Evolutionary conservation across 148 eudicot genomes (phyloP), one percentile per base, ranked within the genome.

Genomic region (Camellia sinensis): DNA sequence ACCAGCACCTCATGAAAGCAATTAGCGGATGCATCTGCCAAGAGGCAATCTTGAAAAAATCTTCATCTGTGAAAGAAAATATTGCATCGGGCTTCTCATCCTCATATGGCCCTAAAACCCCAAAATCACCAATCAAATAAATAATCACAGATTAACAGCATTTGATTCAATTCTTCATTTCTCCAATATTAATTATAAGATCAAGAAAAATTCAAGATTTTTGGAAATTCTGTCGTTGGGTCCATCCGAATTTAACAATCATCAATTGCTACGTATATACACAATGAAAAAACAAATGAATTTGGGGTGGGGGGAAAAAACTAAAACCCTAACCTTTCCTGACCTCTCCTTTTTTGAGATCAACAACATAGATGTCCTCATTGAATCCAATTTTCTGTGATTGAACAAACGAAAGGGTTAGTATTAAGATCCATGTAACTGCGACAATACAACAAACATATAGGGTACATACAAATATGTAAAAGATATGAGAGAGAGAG

Each of bases 11-110:
- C 97, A 96, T 86, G 79, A 96, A 96, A 71, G 98, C 99, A 68
- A 96, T 87, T 85, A 92, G 99, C 73, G 99, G 95, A 79, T 96
- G 93, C 99, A 96, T 93, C 81, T 93, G 92, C 73, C 98, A 95
- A 7, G 90, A 84, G 74, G 99, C 95, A 67, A 96, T 85, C 90
- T 93, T 96, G 5, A 90, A 3, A 67, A 93, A 96, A 87, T 96
- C 98, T 8, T 92, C 98, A 66, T 96, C 99, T 29, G 88, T 91
- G 80, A 91, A 93, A 22, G 98, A 91, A 77, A 96, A 92, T 17
- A 91, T 85, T 9, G 98, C 99, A 86, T 96, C 97, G 4, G 98
- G 99, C 88, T 94, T 96, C 72, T 95, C 98, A 71, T 82, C 97
- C 83, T 91, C 98, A 66, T 89, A 94, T 37, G 84, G 72, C 29